Evolutionary conservation across 768 basidiomycete genomes (phyloP).

Genomic region (Pleurotus sapidus): DNA sequence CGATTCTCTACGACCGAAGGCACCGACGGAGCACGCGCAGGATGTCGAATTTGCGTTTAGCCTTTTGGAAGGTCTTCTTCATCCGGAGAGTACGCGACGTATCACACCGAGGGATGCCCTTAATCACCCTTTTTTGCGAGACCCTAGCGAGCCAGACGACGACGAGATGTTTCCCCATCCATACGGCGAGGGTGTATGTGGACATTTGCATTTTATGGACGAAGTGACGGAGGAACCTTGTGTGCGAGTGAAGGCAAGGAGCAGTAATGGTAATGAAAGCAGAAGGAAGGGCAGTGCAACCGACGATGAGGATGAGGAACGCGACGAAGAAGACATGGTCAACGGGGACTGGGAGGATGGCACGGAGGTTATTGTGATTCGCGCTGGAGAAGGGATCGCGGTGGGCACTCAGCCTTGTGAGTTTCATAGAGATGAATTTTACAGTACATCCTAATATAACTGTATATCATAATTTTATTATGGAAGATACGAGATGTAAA

Average conservation of each 20-base stretch:
- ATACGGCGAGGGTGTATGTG: constrained; percentile 66
- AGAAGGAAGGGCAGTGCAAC: constrained; percentile 10
- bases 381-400: constrained; percentile 51
- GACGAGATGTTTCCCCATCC: constrained; percentile 71
- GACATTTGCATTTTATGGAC: constrained; percentile 56
- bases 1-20: constrained; percentile 16
- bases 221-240: constrained; percentile 51
- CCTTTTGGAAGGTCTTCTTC: constrained; percentile 69
- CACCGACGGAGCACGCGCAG: constrained; percentile 38
- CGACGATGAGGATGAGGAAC: constrained; percentile 21
- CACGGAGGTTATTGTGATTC: constrained; percentile 26
- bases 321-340: constrained; percentile 17
- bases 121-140: constrained; percentile 73
- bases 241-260: constrained; percentile 38
- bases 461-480: background rate
- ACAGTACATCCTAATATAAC: background rate
- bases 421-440: constrained; percentile 42
- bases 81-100: constrained; percentile 75
- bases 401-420: constrained; percentile 63
- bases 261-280: constrained; percentile 24
- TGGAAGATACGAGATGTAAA: background rate
- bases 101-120: constrained; percentile 76
- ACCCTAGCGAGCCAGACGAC: constrained; percentile 44
- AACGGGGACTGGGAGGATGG: background rate
- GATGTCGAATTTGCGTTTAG: constrained; percentile 71